These are phyloP conservation scores for Pyrrhoderma noxium DNA, from an alignment of 1,284 basidiomycete genomes.

Conservation along the genomic window DNA sequence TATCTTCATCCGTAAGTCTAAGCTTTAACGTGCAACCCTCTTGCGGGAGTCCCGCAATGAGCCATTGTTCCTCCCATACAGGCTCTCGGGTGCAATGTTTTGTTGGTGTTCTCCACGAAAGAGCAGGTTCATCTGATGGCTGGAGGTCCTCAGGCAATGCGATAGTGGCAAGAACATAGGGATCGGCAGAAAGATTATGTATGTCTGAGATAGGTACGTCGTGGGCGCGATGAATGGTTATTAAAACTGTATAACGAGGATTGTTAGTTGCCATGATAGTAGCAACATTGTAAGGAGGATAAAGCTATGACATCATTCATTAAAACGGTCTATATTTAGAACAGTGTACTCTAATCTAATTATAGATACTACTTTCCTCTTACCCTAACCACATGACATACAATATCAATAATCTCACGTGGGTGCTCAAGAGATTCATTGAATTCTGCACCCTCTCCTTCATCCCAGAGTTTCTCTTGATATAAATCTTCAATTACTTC, in stretches of 20 bases:
- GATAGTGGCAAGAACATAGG: slow-evolving; percentile 32
- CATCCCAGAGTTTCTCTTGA: slow-evolving; percentile 25
- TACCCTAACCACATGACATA: slow-evolving; percentile 24
- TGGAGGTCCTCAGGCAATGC: slow-evolving; percentile 20
- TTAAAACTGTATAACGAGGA: slow-evolving; percentile 32
- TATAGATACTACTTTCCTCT: neutral
- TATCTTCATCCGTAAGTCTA: slow-evolving; percentile 37
- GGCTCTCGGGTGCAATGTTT: slow-evolving; percentile 32
- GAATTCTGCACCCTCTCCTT: slow-evolving; percentile 11
- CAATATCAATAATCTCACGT: slow-evolving; percentile 30
- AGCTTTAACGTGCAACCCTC: slow-evolving; percentile 32
- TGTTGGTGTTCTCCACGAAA: slow-evolving; percentile 36
- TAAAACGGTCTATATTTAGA: too few species aligned
- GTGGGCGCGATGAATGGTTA: slow-evolving; percentile 34
- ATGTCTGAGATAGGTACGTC: slow-evolving; percentile 37
- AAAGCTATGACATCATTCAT: too few species aligned
- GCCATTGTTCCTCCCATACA: slow-evolving; percentile 34
- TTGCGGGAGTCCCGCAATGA: slow-evolving; percentile 36
- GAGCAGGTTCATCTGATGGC: slow-evolving; percentile 25
- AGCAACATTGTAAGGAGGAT: too few species aligned
- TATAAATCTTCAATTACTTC: slow-evolving; percentile 29
- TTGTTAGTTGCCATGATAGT: neutral
- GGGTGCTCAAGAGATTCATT: slow-evolving; percentile 33
- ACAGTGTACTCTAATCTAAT: neutral
- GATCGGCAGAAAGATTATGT: slow-evolving; percentile 32